A percentile compares a stretch with the other conserved stretches of the same genome.
Evolutionary conservation across 352 stramenopile genomes (phyloP).

Genomic region (Phytophthora sansomeana): DNA sequence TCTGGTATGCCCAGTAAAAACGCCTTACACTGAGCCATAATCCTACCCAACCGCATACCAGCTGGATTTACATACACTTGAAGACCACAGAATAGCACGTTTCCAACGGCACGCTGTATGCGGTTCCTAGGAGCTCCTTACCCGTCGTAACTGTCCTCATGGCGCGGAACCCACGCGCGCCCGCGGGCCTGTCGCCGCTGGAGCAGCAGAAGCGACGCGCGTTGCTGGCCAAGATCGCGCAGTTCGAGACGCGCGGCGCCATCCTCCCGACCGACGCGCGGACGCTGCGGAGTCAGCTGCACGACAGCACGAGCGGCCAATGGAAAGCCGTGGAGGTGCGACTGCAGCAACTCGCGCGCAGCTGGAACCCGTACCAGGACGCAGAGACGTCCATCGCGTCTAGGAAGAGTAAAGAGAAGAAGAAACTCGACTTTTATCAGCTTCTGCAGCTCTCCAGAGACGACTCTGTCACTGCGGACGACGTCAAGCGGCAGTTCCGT

Average conservation of each 20-base stretch:
- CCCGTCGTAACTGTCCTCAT: slow-evolving; percentile 18
- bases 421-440: slow-evolving; percentile 75
- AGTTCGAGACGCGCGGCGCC: slow-evolving; percentile 59
- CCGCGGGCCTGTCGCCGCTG: slow-evolving; percentile 10
- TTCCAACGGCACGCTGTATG: slow-evolving; percentile 2
- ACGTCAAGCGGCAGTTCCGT: slow-evolving; percentile 76
- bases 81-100: neutral
- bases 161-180: slow-evolving; percentile 1
- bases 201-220: slow-evolving; percentile 34
- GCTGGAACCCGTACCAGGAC: slow-evolving; percentile 85
- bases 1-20: neutral
- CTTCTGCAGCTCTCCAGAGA: slow-evolving; percentile 51
- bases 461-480: slow-evolving; percentile 38
- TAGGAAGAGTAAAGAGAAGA: slow-evolving; percentile 22
- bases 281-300: slow-evolving; percentile 71
- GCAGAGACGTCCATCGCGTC: slow-evolving; percentile 23
- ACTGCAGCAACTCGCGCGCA: slow-evolving; percentile 61
- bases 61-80: neutral
- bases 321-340: slow-evolving; percentile 68
- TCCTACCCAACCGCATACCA: neutral
- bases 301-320: slow-evolving; percentile 66
- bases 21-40: neutral
- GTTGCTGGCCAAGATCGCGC: slow-evolving; percentile 67
- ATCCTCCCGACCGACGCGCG: slow-evolving; percentile 66
- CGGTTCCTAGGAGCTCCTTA: neutral